phyloP scores from a whole-genome alignment of 164 flowering plant genomes.

The Umbilicus rupestris region DNA sequence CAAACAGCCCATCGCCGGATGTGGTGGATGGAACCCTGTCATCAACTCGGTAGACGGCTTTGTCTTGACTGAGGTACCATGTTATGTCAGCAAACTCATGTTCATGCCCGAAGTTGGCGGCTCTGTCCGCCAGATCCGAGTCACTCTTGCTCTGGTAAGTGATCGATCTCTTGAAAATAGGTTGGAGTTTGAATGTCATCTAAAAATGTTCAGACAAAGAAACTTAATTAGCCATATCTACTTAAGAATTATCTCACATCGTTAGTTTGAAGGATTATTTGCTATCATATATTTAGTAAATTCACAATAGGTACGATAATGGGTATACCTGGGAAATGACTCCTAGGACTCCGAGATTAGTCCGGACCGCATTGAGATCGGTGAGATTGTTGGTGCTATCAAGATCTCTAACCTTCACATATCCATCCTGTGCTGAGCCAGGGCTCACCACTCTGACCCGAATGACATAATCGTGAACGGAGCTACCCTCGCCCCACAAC shows the following conservation, averaged over 20 bases:
- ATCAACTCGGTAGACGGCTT: constrained; percentile 41
- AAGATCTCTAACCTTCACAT: constrained; percentile 33
- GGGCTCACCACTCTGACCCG: constrained; percentile 44
- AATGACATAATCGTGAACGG: constrained; percentile 55
- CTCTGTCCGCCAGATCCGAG: constrained; percentile 40
- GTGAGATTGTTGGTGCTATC: constrained; percentile 13
- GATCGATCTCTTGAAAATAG: constrained; percentile 55
- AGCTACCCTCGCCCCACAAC: constrained; percentile 56
- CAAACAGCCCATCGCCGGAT: constrained; percentile 35
- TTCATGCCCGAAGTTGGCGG: constrained; percentile 29
- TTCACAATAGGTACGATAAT: too few species aligned
- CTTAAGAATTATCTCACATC: too few species aligned
- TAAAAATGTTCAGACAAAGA: not conserved
- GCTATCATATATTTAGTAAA: not conserved
- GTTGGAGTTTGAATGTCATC: constrained; percentile 57
- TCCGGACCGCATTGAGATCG: constrained; percentile 44
- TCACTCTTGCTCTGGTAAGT: constrained; percentile 28
- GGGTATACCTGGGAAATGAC: constrained; percentile 67
- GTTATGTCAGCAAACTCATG: constrained; percentile 50
- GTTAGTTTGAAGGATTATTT: too few species aligned
- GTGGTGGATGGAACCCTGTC: constrained; percentile 34
- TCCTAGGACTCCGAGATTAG: constrained; percentile 75
- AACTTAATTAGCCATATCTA: too few species aligned
- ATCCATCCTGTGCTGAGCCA: constrained; percentile 36
- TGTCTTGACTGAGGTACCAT: constrained; percentile 45